These are phyloP conservation scores for Kwoniella bestiolae DNA, from an alignment of 768 basidiomycete species.

Conservation along the genomic window DNA sequence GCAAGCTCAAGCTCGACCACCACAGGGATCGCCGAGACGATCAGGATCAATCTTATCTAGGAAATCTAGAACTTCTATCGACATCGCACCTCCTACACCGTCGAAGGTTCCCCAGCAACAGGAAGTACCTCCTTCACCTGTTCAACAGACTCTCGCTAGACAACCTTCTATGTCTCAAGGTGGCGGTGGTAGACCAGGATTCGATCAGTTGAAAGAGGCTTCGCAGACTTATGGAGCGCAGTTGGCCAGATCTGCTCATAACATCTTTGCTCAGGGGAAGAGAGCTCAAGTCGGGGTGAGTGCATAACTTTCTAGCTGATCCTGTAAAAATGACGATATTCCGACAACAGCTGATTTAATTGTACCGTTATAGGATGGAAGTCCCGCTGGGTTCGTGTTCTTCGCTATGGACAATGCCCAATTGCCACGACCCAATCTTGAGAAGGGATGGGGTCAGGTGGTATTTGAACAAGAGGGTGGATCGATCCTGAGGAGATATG, in stretches of 20 bases:
- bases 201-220: conserved; percentile 71
- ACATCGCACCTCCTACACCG: conserved; percentile 14
- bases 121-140: conserved; percentile 9
- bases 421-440: conserved; percentile 52
- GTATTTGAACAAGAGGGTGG: conserved; percentile 73
- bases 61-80: conserved; percentile 39
- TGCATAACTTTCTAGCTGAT: not conserved
- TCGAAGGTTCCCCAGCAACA: conserved; percentile 2
- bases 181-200: conserved; percentile 40
- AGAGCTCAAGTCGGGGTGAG: conserved; percentile 69
- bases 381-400: conserved; percentile 75
- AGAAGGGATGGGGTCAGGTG: conserved; percentile 67
- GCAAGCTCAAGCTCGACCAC: conserved; percentile 46
- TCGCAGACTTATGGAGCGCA: conserved; percentile 77
- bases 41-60: conserved; percentile 37
- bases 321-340: too few species aligned
- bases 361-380: conserved; percentile 67
- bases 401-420: conserved; percentile 68
- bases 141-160: conserved; percentile 28
- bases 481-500: conserved; percentile 71
- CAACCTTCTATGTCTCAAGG: conserved; percentile 28
- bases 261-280: conserved; percentile 75
- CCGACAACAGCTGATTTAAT: not conserved
- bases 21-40: conserved; percentile 32
- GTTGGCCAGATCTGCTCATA: conserved; percentile 71